phyloP scores from a whole-genome alignment of 2,329 filamentous ascomycete genomes.

The Microcyclosporella mali region DNA sequence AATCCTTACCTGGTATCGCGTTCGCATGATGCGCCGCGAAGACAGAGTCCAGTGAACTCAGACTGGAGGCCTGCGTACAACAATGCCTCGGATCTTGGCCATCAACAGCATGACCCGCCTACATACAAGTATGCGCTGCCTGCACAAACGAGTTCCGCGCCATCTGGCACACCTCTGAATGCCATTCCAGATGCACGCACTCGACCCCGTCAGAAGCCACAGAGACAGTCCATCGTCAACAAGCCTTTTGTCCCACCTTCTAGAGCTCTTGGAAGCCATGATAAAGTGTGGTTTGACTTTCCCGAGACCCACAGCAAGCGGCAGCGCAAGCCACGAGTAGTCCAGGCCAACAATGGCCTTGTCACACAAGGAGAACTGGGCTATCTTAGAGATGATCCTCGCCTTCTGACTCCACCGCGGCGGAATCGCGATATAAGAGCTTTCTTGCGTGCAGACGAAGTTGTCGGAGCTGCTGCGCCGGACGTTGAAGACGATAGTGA shows the following conservation, averaged over 20 bases:
- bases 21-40: slow-evolving; percentile 15
- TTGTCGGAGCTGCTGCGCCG: slow-evolving; percentile 5
- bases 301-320: slow-evolving; percentile 10
- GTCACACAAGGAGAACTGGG: slow-evolving; percentile 25
- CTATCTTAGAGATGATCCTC: slow-evolving; percentile 17
- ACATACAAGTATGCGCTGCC: slow-evolving; percentile 11
- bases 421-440: slow-evolving; percentile 30
- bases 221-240: slow-evolving; percentile 19
- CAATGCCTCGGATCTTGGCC: neutral
- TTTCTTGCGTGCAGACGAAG: slow-evolving; percentile 15
- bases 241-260: slow-evolving; percentile 29
- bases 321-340: neutral
- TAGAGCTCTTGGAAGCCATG: slow-evolving; percentile 12
- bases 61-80: neutral
- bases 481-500: too few species aligned
- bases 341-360: slow-evolving; percentile 7
- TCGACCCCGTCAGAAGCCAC: slow-evolving; percentile 15
- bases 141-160: slow-evolving; percentile 7
- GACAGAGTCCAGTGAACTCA: slow-evolving; percentile 8
- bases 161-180: slow-evolving; percentile 20
- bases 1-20: slow-evolving; percentile 6
- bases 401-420: slow-evolving; percentile 20
- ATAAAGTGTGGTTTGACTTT: slow-evolving; percentile 29
- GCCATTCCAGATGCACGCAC: slow-evolving; percentile 19
- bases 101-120: neutral